phyloP scores from a whole-genome alignment of 441 rosid species.

The Brassica balearica region DNA sequence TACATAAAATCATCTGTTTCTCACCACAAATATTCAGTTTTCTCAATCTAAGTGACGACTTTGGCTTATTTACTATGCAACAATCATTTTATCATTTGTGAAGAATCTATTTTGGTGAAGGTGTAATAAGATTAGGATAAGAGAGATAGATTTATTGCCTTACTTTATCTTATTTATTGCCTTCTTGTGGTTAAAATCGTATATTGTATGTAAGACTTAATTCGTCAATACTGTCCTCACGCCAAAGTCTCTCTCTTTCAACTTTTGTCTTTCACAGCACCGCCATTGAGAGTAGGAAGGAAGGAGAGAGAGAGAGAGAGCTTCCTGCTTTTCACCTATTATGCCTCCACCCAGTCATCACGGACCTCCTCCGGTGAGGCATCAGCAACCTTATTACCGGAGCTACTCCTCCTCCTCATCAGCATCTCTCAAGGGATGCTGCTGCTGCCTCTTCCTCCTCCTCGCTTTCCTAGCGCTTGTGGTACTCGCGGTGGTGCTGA shows the following conservation, averaged over 20 bases:
- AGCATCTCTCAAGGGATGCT: constrained; percentile 91
- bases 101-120: not conserved
- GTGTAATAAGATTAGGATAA: constrained; percentile 2
- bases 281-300: constrained; percentile 37
- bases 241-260: not conserved
- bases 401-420: constrained; percentile 63
- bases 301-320: constrained; percentile 31
- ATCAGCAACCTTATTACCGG: constrained; percentile 57
- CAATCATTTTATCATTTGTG: not conserved
- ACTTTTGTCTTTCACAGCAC: constrained; percentile 7
- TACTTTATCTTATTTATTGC: not conserved
- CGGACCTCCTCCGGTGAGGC: constrained; percentile 35
- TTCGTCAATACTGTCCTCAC: constrained; percentile 21
- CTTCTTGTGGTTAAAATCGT: constrained; percentile 22
- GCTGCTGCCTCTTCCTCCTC: constrained; percentile 92
- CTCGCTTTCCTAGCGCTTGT: constrained; percentile 84
- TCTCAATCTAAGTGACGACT: not conserved
- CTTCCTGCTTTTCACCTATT: constrained; percentile 29
- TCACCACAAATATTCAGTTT: constrained; percentile 6
- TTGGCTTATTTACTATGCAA: not conserved
- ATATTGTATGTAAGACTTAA: constrained; percentile 15
- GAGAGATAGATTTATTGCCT: constrained; percentile 21
- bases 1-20: constrained; percentile 17
- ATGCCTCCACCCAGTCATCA: constrained; percentile 38
- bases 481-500: constrained; percentile 68